Evolutionary conservation across 371 early-diverging fungal genomes (phyloP).

Genomic region (Mycotypha africana): DNA sequence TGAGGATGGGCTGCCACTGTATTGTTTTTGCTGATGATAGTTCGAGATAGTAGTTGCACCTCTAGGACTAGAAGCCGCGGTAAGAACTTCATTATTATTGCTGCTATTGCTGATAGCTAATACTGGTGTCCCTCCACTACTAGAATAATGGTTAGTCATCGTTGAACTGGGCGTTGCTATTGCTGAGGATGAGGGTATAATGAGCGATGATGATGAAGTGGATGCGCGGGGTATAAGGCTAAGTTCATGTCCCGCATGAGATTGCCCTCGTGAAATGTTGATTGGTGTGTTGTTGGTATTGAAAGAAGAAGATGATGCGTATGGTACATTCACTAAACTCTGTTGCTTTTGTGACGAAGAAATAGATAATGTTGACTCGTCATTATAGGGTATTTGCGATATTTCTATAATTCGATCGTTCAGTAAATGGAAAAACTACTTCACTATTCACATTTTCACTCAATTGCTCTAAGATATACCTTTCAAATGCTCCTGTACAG

Average conservation of each 20-base stretch:
- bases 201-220: constrained; percentile 35
- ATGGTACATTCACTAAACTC: constrained; percentile 21
- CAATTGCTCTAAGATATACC: constrained; percentile 8
- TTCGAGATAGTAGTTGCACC: constrained; percentile 3
- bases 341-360: constrained; percentile 27
- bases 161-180: too few relatives aligned
- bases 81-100: background rate
- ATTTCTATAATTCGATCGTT: constrained; percentile 15
- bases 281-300: constrained; percentile 20
- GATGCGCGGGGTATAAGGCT: constrained; percentile 41
- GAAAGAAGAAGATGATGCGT: constrained; percentile 32
- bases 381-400: constrained; percentile 28
- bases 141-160: too few relatives aligned
- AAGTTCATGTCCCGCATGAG: constrained; percentile 30
- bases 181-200: constrained; percentile 8
- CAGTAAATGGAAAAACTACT: background rate
- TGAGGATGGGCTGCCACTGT: constrained; percentile 22
- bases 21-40: constrained; percentile 5
- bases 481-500: constrained; percentile 37
- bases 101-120: too few relatives aligned
- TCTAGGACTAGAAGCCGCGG: constrained; percentile 16
- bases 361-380: constrained; percentile 30
- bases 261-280: constrained; percentile 34
- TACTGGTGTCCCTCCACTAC: too few relatives aligned
- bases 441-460: background rate